Evolutionary conservation across 2,329 filamentous ascomycete species (phyloP), one percentile per base, ranked within the genome.

Genomic region (Lasiodiplodia theobromae): DNA sequence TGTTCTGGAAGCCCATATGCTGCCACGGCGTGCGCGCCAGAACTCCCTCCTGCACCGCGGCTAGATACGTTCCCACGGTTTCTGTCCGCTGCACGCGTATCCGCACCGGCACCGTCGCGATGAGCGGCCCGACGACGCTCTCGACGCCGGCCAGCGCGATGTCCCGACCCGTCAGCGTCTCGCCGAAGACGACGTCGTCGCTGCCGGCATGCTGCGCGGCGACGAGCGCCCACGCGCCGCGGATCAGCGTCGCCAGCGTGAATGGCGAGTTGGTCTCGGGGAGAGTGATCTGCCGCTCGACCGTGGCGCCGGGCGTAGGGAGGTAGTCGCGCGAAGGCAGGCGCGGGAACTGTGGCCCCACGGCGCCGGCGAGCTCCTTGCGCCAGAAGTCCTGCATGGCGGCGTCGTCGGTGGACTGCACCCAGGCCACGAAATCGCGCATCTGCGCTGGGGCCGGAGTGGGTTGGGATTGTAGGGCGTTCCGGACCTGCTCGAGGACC

Each of bases 1-100:
- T 89, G 71, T 88, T 81, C 71, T 89, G 87, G 54, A 89, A 78
- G 25, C 87, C 87, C 63, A 86, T 82, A 74, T 92, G 89, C 75
- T 92, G 87, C 73, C 90, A 85, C 0, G 88, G 86, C 4, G 91
- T 89, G 71, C 87, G 85, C 3, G 82, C 78, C 0, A 88, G 81
- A 0, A 85, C 86, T 67, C 86, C 82, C 25, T 86, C 79, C 54
- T 91, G 88, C 2, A 91, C 82, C 2, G 80, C 77, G 51, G 86
- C 81, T 3, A 92, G 79, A 70, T 86, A 90, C 54, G 87, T 82
- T 0, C 76, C 73, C 2, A 88, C 80, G 0, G 80, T 81, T 0
- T 74, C 73, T 0, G 4, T 21, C 3, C 53, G 53, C 14, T 31
- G 25, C 18, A 60, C 14, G 10, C 57, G 57, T 6, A 89, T 78